Evolutionary conservation across 2,329 filamentous ascomycete species (phyloP), one percentile per base, ranked within the genome.

Genomic region (Drechslerella stenobrocha): DNA sequence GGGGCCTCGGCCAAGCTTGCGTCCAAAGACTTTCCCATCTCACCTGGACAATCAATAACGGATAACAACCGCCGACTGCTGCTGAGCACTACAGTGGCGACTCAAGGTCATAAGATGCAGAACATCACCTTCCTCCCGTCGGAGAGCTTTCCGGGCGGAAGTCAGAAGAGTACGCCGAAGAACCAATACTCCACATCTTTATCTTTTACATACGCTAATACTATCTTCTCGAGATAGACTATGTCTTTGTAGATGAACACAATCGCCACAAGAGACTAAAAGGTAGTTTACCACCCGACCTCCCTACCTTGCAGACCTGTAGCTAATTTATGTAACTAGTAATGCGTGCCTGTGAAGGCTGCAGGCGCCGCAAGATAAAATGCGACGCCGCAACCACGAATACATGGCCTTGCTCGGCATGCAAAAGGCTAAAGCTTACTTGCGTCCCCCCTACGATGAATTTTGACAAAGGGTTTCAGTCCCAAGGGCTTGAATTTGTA

Each of bases 201-300:
- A 76, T 70, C 18, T 4, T 13, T 42, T 4, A 6, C 8, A 3
- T 20, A 47, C 34, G 40, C 23, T 60, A 51, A 59, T 34, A 51
- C 9, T 18, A 26, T 18, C 24, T 11, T 15, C 23, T n/a, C n/a
- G 48, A 3, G 18, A 53, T 75, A 95, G 91, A 96, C 77, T 97
- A 96, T 88, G 93, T 97, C 74, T 97, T 97, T 75, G 93, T 97
- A 61, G 92, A 97, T 77, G 92, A 97, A 77, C 93, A 97, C 78
- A 97, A 97, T 79, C 87, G 93, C 71, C 93, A 97, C 78, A 97
- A 97, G 79, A 85, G 92, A 73, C 80, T 97, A 70, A 97, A 97
- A 82, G 90, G 90, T 93, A 67, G 22, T 8, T 30, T 8, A 35
- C 13, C 30, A 2, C 23, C 11, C 7, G 23, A 13, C 20, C 28